These are phyloP conservation scores for Alectoria sarmentosa DNA, from an alignment of 495 filamentous ascomycete species.

Conservation along the genomic window DNA sequence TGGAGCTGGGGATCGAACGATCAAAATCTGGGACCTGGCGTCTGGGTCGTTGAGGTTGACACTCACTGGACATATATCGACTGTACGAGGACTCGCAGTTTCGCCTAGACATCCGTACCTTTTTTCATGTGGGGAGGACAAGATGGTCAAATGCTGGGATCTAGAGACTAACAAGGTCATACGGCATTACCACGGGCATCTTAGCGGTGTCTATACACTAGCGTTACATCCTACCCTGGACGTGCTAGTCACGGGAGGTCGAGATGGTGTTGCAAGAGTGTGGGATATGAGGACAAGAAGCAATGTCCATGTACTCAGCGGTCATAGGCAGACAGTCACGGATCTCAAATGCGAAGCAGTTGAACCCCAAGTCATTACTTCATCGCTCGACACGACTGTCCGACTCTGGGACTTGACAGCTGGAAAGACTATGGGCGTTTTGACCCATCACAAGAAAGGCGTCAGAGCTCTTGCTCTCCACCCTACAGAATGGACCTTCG, in stretches of 20 bases:
- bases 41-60: slow-evolving; percentile 76
- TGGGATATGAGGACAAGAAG: slow-evolving; percentile 98
- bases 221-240: slow-evolving; percentile 89
- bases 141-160: slow-evolving; percentile 99
- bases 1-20: slow-evolving; percentile 91
- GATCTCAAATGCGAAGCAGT: slow-evolving; percentile 87
- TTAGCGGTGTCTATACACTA: slow-evolving; percentile 92
- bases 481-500: slow-evolving; percentile 95
- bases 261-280: slow-evolving; percentile 88
- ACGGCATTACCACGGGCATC: slow-evolving; percentile 94
- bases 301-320: slow-evolving; percentile 89
- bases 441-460: slow-evolving; percentile 98
- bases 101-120: slow-evolving; percentile 94
- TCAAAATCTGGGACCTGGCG: slow-evolving; percentile 98
- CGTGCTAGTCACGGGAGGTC: slow-evolving; percentile 87
- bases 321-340: slow-evolving; percentile 84
- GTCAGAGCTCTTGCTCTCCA: slow-evolving; percentile 81
- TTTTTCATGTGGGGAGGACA: slow-evolving; percentile 97
- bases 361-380: slow-evolving; percentile 90
- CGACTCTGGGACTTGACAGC: slow-evolving; percentile 95
- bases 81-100: slow-evolving; percentile 88
- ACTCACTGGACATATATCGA: slow-evolving; percentile 94
- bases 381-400: slow-evolving; percentile 85
- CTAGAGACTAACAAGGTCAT: slow-evolving; percentile 98
- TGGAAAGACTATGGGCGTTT: slow-evolving; percentile 88